These are phyloP conservation scores for Solanum infundibuliforme DNA, from an alignment of 257 asterid genomes.

Conservation along the genomic window DNA sequence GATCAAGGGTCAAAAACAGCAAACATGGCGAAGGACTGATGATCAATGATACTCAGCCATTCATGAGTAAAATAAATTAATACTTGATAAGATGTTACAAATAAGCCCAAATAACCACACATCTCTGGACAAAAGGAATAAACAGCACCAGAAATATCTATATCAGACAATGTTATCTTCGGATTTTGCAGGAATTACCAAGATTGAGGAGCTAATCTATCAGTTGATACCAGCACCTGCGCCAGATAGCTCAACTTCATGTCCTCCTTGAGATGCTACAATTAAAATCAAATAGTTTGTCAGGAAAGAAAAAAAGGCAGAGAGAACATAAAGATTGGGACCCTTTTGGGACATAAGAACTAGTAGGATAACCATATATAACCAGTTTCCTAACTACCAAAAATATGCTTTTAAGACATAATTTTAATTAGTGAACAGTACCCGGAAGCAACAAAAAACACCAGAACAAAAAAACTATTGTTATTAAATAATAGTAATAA, in stretches of 20 bases:
- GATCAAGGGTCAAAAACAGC: neutral
- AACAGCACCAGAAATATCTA: neutral
- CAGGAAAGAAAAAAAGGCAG: neutral
- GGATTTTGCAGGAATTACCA: slow-evolving; percentile 38
- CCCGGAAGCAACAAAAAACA: neutral
- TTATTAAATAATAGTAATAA: neutral
- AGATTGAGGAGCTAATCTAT: slow-evolving; percentile 93
- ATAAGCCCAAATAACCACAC: neutral
- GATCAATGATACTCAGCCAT: neutral
- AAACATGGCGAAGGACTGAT: neutral
- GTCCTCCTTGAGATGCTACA: slow-evolving; percentile 93
- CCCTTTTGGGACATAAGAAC: slow-evolving; percentile 5
- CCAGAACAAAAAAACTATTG: neutral
- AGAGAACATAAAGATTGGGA: neutral
- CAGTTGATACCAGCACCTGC: slow-evolving; percentile 89
- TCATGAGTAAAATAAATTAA: neutral
- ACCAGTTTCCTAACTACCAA: neutral
- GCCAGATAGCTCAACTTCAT: slow-evolving; percentile 98
- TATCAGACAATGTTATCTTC: neutral
- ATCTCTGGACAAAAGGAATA: neutral
- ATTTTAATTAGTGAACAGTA: neutral
- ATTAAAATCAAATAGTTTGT: slow-evolving; percentile 12
- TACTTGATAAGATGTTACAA: neutral
- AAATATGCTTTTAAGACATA: neutral
- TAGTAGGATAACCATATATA: neutral